A percentile compares a stretch with the other conserved stretches of the same genome.
Evolutionary conservation across 441 rosid genomes (phyloP).

Genomic region (Melastoma candidum): DNA sequence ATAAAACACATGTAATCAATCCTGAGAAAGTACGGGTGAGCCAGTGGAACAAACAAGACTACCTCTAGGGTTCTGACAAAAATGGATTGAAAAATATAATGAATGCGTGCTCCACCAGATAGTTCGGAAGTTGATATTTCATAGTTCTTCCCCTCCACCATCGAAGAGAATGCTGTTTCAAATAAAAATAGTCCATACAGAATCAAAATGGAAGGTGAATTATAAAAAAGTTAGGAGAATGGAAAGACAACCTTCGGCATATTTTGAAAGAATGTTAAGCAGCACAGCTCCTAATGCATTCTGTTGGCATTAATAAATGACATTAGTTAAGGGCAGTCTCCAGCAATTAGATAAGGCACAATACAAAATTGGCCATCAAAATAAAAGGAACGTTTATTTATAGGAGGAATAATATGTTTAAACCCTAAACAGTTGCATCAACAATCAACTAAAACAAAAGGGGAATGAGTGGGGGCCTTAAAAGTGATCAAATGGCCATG

Average conservation of each 20-base stretch:
- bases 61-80: slow-evolving; percentile 89
- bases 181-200: slow-evolving; percentile 8
- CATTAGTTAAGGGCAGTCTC: slow-evolving; percentile 10
- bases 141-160: slow-evolving; percentile 79
- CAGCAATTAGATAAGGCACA: no score
- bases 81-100: slow-evolving; percentile 73
- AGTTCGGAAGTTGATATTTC: slow-evolving; percentile 88
- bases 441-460: no score
- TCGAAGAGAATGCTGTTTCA: slow-evolving; percentile 67
- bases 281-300: slow-evolving; percentile 98
- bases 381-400: no score
- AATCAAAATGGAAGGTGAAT: neutral
- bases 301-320: slow-evolving; percentile 19
- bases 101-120: slow-evolving; percentile 87
- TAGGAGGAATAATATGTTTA: no score
- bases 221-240: slow-evolving; percentile 1
- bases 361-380: no score
- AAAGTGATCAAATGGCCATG: no score
- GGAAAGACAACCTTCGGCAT: slow-evolving; percentile 60
- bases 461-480: no score
- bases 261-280: slow-evolving; percentile 84
- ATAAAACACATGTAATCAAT: no score
- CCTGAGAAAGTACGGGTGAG: no score
- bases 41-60: no score
- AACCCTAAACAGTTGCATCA: no score